A percentile compares a stretch with the other conserved stretches of the same genome.
Evolutionary conservation across 2,329 filamentous ascomycete species (phyloP).

Genomic region (Colletotrichum noveboracense): DNA sequence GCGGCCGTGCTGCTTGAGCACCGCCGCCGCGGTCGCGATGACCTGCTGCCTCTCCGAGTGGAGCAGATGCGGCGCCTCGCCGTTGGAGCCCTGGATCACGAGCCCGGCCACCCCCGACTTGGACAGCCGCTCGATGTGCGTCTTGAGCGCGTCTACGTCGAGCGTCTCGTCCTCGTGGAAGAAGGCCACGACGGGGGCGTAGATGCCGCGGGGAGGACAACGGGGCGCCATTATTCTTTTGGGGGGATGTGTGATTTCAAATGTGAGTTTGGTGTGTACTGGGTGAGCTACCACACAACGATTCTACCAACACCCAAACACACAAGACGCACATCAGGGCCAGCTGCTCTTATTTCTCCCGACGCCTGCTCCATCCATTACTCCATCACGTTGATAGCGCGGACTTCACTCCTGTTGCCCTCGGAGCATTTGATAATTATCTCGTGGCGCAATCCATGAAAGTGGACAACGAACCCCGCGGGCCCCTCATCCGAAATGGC

Average conservation of each 20-base stretch:
- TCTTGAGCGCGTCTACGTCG: conserved; percentile 43
- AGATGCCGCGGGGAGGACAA: conserved; percentile 37
- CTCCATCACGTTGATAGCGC: not conserved
- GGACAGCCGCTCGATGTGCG: conserved; percentile 43
- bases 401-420: not conserved
- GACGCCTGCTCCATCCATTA: not conserved
- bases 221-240: not conserved
- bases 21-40: conserved; percentile 56
- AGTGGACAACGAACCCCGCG: conserved; percentile 5
- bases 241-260: not conserved
- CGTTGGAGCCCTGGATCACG: conserved; percentile 52
- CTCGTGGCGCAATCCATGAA: not conserved
- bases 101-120: conserved; percentile 49
- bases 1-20: conserved; percentile 49
- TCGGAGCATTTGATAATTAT: conserved; percentile 9
- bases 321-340: not conserved
- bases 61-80: conserved; percentile 53
- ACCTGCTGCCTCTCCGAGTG: conserved; percentile 62
- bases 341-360: not conserved
- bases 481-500: not conserved
- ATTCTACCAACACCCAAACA: not conserved
- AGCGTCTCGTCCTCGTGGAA: conserved; percentile 46
- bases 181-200: conserved; percentile 47
- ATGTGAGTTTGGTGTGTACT: not conserved
- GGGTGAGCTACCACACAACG: not conserved